Base-by-base conservation (phyloP, 192 early-diverging fungal species). In the Backusella mclennaniae region DNA sequence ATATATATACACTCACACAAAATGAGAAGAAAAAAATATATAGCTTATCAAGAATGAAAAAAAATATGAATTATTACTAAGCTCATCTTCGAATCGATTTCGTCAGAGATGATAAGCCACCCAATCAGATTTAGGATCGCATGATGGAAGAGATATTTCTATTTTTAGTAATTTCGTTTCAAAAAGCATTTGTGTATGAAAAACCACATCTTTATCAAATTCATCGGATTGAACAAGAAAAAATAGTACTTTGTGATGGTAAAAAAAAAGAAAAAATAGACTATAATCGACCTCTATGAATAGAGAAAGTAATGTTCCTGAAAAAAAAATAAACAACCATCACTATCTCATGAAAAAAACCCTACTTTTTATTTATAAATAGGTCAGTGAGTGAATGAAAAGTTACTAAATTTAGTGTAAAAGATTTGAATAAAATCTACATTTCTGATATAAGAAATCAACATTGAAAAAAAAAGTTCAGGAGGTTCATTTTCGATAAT, bases 21-120 rank as follows among this genome's bases (percentile, higher is more conserved):
- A 49, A 49, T n/a, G 19, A 49, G 46, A 17, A 59, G 11, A 19
- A 31, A 6, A n/a, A 49, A 17, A 73, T 52, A 73, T 35, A 29
- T n/a, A 42, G 9, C 33, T 3, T 44, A 31, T 29, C 44, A 35
- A 33, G 26, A 31, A 39, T 39, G 38, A 39, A 53, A 46, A 38
- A 41, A 21, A 39, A 39, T 21, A 29, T 17, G 7, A n/a, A 69
- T 33, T 33, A 69, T 63, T 63, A 63, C 8, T 63, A 63, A 63
- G 56, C 56, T 63, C 56, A 63, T n/a, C 46, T 49, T n/a, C 6
- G 17, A 49, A 49, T 63, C 23, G 56, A 63, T 63, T 63, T 63
- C 56, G n/a, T 38, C 26, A 35, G 71, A 56, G 46, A 73, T 56
- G 46, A 73, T 73, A 73, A 73, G 71, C 71, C 71, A 73, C 71